Evolutionary conservation across 805 yeast species (phyloP), one percentile per base, ranked within the genome.

Genomic region (Lipomyces japonicus): DNA sequence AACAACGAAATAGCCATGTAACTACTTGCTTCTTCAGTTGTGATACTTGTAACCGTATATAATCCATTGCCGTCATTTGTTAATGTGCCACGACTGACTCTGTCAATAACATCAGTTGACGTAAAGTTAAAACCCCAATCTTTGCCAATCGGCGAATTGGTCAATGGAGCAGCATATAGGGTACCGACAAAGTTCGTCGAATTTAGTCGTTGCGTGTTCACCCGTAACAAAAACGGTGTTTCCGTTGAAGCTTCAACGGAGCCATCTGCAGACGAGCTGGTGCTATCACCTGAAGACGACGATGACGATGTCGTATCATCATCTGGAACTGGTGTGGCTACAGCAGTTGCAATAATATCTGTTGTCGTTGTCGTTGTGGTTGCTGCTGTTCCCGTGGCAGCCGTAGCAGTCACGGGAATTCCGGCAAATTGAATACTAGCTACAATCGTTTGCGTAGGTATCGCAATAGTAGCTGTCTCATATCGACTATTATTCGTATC

Each of bases 91-190:
- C 57, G 30, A 26, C 44, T 53, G 19, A 53, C 57, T 4, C 24
- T n/a, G 6, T 28, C 35, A 18, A 53, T 42, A 4, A 21, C 25
- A 5, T 39, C 47, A 3, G 45, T 34, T 1, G 51, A 42, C n/a
- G 50, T 34, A 41, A 53, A 49, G 18, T 38, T 18, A 26, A 53
- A 53, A 9, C n/a, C 32, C 57, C 57, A 53, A 14, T 28, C 18
- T 22, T 25, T 44, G 7, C 57, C 57, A 22, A 53, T 49, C n/a
- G 57, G 57, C 3, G 40, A 32, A 28, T 53, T 53, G 2, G 54
- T 39, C 28, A 42, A 30, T 9, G 57, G 57, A 14, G 57, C 54
- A 3, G 57, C 54, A 35, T 49, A 49, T 14, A 53, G 24, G 4
- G 39, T 43, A 10, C 57, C 57, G 30, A 37, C 47, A 25, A 53